These are phyloP conservation scores for Gigaspora rosea DNA, from an alignment of 192 early-diverging fungal genomes.

Conservation along the genomic window DNA sequence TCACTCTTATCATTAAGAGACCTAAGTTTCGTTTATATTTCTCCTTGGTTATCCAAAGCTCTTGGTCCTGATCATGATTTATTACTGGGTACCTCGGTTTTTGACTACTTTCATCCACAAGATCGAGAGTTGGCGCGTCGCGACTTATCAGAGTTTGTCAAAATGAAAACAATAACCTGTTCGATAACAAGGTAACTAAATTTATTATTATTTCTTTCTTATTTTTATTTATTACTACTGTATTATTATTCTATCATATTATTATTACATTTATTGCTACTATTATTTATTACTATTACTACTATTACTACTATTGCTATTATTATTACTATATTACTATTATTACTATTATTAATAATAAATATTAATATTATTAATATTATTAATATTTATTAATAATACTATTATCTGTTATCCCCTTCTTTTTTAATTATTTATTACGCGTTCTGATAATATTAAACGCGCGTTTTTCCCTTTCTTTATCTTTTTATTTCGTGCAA, in stretches of 20 bases:
- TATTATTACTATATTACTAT: too few species aligned
- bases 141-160: constrained; percentile 45
- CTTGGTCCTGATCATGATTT: constrained; percentile 42
- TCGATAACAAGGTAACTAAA: constrained; percentile 43
- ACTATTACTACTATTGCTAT: too few species aligned
- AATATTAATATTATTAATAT: too few species aligned
- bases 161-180: constrained; percentile 43
- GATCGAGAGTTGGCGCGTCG: constrained; percentile 44
- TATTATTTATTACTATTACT: too few species aligned
- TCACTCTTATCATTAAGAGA: constrained; percentile 44
- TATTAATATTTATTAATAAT: too few species aligned
- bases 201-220: too few species aligned
- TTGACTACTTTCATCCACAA: constrained; percentile 49
- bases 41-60: constrained; percentile 40
- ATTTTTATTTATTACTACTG: too few species aligned
- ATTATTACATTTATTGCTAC: too few species aligned
- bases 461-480: not conserved
- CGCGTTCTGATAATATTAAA: not conserved
- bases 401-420: too few species aligned
- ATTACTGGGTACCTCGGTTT: constrained; percentile 45
- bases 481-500: not conserved
- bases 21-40: constrained; percentile 47
- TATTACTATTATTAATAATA: too few species aligned
- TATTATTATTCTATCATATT: too few species aligned
- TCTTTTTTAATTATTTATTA: not conserved